A percentile compares a stretch with the other conserved stretches of the same genome.
These are phyloP conservation scores for Boletus huronensis DNA, from an alignment of 768 basidiomycete species.

Conservation along the genomic window DNA sequence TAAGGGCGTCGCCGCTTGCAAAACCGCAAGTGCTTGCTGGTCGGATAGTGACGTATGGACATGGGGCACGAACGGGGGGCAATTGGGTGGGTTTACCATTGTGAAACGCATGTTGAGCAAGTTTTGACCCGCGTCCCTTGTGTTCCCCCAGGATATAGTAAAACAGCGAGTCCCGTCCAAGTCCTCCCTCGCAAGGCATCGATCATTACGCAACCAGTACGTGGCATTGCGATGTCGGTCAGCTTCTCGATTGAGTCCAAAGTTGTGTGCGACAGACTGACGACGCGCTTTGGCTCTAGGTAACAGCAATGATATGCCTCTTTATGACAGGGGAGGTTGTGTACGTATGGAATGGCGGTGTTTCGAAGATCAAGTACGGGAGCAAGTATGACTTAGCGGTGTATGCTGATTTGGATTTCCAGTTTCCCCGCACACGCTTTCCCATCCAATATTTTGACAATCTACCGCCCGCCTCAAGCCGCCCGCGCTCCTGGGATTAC, in stretches of 20 bases:
- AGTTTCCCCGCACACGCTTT: constrained; percentile 79
- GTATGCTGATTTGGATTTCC: background rate
- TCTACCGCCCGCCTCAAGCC: constrained; percentile 81
- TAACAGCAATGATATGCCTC: constrained; percentile 79
- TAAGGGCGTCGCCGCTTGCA: constrained; percentile 80
- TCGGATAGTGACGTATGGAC: constrained; percentile 69
- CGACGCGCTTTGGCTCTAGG: constrained; percentile 41
- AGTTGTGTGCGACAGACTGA: background rate
- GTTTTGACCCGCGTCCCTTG: background rate
- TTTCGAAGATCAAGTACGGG: constrained; percentile 69
- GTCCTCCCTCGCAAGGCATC: constrained; percentile 77
- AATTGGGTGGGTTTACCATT: constrained; percentile 58
- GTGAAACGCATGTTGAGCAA: background rate
- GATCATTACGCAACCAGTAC: constrained; percentile 64
- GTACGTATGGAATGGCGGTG: constrained; percentile 74
- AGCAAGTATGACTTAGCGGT: background rate
- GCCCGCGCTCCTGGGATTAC: constrained; percentile 64
- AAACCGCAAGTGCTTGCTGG: constrained; percentile 88
- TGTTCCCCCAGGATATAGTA: constrained; percentile 64
- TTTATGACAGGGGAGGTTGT: constrained; percentile 78
- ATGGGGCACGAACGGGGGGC: constrained; percentile 93
- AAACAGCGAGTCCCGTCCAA: constrained; percentile 68
- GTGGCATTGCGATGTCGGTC: constrained; percentile 73
- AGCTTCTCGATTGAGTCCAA: constrained; percentile 23
- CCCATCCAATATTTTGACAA: constrained; percentile 61